Evolutionary conservation across 2,329 filamentous ascomycete genomes (phyloP).

Genomic region (Pseudogymnoascus sp.): DNA sequence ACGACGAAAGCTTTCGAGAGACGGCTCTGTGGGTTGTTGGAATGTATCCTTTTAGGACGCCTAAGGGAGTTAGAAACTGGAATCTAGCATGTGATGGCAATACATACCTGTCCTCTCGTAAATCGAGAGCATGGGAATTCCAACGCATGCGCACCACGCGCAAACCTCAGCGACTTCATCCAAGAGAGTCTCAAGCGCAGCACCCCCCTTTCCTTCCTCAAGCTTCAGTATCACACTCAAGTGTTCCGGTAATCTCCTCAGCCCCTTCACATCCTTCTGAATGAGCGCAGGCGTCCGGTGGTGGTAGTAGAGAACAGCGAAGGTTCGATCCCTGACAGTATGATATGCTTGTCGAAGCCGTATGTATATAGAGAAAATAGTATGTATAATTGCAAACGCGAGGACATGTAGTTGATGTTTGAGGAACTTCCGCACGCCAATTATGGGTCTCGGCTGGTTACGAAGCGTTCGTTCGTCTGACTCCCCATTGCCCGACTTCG

Average conservation of each 20-base stretch:
- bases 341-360: slow-evolving; percentile 73
- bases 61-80: slow-evolving; percentile 36
- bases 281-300: slow-evolving; percentile 93
- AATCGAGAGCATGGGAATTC: slow-evolving; percentile 77
- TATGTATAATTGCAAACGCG: slow-evolving; percentile 62
- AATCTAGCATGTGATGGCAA: neutral
- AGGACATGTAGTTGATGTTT: slow-evolving; percentile 54
- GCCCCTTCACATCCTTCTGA: slow-evolving; percentile 67
- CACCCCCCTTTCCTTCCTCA: slow-evolving; percentile 58
- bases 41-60: slow-evolving; percentile 81
- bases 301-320: slow-evolving; percentile 85
- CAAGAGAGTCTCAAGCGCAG: slow-evolving; percentile 73
- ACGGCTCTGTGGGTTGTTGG: slow-evolving; percentile 76
- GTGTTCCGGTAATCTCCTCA: slow-evolving; percentile 72
- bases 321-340: slow-evolving; percentile 64
- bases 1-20: slow-evolving; percentile 69
- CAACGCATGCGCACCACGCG: slow-evolving; percentile 86
- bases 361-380: slow-evolving; percentile 81
- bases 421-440: slow-evolving; percentile 54
- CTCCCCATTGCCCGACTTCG: neutral
- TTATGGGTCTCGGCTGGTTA: slow-evolving; percentile 21
- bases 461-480: slow-evolving; percentile 13
- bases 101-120: slow-evolving; percentile 81
- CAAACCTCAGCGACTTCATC: slow-evolving; percentile 87
- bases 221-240: slow-evolving; percentile 77